Evolutionary conservation across 345 rosid species (phyloP).

Genomic region (Angophora floribunda): DNA sequence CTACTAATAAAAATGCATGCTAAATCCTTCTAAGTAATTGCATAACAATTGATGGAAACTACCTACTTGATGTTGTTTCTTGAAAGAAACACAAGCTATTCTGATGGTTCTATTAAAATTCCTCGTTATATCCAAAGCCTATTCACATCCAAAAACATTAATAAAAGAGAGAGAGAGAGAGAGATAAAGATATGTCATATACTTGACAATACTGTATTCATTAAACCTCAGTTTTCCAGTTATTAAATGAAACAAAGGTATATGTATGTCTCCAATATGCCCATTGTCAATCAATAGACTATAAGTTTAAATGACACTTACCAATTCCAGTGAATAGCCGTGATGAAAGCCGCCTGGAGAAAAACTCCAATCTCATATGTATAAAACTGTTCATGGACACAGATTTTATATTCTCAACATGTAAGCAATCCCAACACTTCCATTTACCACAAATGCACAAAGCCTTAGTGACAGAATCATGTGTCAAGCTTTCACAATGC

Average conservation of each 20-base stretch:
- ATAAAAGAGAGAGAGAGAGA: neutral
- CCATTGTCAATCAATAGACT: neutral
- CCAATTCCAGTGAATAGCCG: conserved; percentile 56
- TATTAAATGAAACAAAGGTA: neutral
- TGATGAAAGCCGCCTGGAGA: conserved; percentile 45
- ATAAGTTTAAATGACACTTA: conserved; percentile 9
- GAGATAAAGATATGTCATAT: neutral
- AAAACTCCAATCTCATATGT: conserved; percentile 56
- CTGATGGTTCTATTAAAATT: no score
- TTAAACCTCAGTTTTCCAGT: neutral
- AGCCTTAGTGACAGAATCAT: conserved; percentile 8
- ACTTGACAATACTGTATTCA: neutral
- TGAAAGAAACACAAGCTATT: neutral
- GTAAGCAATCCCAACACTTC: conserved; percentile 54
- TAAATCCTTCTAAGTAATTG: neutral
- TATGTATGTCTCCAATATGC: neutral
- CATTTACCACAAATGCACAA: conserved; percentile 48
- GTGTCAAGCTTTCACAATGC: conserved; percentile 12
- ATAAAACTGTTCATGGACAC: conserved; percentile 32
- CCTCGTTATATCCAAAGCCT: neutral
- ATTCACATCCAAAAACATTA: neutral
- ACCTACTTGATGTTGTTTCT: neutral
- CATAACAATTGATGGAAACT: neutral
- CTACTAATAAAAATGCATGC: neutral
- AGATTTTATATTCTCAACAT: conserved; percentile 32